Conservation (phyloP, 2,329 filamentous ascomycete species). For the Xylariaceae sp. region DNA sequence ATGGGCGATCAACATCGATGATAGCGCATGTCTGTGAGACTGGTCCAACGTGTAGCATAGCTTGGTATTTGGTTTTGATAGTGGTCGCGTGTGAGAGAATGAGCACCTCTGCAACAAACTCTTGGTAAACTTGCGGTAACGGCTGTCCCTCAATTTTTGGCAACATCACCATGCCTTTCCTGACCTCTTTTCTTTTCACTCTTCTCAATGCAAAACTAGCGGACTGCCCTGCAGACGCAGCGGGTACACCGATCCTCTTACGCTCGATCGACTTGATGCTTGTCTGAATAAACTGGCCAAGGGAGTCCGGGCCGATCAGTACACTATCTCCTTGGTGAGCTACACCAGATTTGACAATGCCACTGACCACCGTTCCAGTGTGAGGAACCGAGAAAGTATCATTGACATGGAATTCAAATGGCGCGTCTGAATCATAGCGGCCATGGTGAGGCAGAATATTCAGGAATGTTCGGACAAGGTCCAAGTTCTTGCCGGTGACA, state of each 20-base stretch:
- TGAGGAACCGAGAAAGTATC: conserved; percentile 98
- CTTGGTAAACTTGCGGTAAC: conserved; percentile 66
- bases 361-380: conserved; percentile 92
- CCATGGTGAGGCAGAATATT: conserved; percentile 95
- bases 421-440: conserved; percentile 81
- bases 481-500: conserved; percentile 87
- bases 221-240: conserved; percentile 86
- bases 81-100: conserved; percentile 96
- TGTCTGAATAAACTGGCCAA: conserved; percentile 86
- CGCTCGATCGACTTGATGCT: conserved; percentile 90
- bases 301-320: conserved; percentile 82
- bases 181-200: conserved; percentile 83
- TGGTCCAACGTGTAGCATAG: conserved; percentile 95
- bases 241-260: conserved; percentile 85
- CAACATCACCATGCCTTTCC: conserved; percentile 97
- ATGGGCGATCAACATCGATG: conserved; percentile 94
- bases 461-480: conserved; percentile 86
- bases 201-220: conserved; percentile 89
- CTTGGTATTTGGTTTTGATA: conserved; percentile 95
- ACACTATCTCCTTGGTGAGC: conserved; percentile 89
- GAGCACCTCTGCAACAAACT: conserved; percentile 83
- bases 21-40: conserved; percentile 95
- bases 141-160: conserved; percentile 75
- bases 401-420: conserved; percentile 94
- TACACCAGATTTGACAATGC: conserved; percentile 84